Evolutionary conservation across 1,139 yeast genomes (phyloP).

Genomic region (Hansenula sp.): DNA sequence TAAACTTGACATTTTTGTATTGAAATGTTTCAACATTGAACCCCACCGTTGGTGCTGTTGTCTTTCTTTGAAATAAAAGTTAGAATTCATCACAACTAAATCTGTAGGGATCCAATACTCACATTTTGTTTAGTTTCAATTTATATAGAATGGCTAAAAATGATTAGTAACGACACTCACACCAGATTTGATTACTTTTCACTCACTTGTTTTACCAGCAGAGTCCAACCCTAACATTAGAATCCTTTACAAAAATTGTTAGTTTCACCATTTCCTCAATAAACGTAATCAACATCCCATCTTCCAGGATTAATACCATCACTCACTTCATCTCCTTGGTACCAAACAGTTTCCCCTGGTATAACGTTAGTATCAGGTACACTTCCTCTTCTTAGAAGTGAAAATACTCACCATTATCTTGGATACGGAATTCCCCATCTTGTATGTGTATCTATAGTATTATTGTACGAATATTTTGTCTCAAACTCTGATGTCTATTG

Average conservation of each 20-base stretch:
- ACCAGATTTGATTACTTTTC: neutral
- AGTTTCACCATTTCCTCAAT: neutral
- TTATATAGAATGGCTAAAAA: slow-evolving; percentile 59
- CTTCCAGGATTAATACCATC: no score
- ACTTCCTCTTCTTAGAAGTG: neutral
- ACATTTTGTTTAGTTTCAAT: slow-evolving; percentile 66
- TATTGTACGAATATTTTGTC: neutral
- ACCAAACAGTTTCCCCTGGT: slow-evolving; percentile 45
- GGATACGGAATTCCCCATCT: slow-evolving; percentile 47
- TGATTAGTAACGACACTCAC: slow-evolving; percentile 29
- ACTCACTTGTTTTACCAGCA: slow-evolving; percentile 74
- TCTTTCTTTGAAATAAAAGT: no score
- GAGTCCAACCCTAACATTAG: slow-evolving; percentile 91
- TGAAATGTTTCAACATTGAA: slow-evolving; percentile 92
- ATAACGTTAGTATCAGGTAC: neutral
- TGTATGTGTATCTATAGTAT: slow-evolving; percentile 4
- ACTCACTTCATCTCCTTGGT: slow-evolving; percentile 37
- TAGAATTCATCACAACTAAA: no score
- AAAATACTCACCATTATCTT: slow-evolving; percentile 33
- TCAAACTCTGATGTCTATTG: neutral
- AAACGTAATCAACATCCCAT: no score
- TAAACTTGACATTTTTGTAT: slow-evolving; percentile 82
- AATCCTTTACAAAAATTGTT: slow-evolving; percentile 40
- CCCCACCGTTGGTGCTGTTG: slow-evolving; percentile 92
- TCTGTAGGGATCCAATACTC: slow-evolving; percentile 18